A percentile compares a stretch with the other conserved stretches of the same genome.
Conservation (phyloP, 2,329 filamentous ascomycete species). For the Gaeumannomyces sp. region DNA sequence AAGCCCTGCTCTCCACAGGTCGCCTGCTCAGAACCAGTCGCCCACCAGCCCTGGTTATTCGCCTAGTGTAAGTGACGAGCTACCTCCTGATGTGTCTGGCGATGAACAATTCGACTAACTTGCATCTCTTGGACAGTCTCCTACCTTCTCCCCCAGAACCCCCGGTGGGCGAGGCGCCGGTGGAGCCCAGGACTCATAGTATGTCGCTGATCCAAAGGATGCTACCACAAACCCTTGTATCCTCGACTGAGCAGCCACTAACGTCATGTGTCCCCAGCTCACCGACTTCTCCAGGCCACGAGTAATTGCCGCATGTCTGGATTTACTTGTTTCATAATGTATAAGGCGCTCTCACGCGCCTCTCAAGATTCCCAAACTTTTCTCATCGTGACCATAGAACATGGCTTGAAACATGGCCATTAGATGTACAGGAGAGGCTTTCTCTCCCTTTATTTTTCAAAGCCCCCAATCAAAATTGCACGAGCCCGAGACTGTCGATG, state of each 20-base stretch:
- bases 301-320: constrained; percentile 19
- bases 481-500: background rate
- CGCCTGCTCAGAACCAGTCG: constrained; percentile 48
- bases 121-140: constrained; percentile 29
- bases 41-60: constrained; percentile 69
- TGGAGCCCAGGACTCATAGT: constrained; percentile 35
- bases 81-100: too few species aligned
- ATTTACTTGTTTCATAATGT: constrained; percentile 14
- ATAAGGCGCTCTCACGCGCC: constrained; percentile 9
- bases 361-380: background rate
- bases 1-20: constrained; percentile 53
- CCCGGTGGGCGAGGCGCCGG: constrained; percentile 30
- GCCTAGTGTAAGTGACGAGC: constrained; percentile 44
- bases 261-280: constrained; percentile 21
- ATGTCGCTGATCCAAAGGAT: constrained; percentile 18
- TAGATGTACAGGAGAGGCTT: background rate
- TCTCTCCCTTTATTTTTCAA: background rate
- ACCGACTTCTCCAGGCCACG: constrained; percentile 32
- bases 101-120: background rate
- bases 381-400: background rate
- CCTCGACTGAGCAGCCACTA: constrained; percentile 2
- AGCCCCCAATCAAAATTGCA: background rate
- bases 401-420: background rate
- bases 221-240: constrained; percentile 5
- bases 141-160: constrained; percentile 38